phyloP scores from a whole-genome alignment of 352 stramenopile species.

The Pythium insidiosum region DNA sequence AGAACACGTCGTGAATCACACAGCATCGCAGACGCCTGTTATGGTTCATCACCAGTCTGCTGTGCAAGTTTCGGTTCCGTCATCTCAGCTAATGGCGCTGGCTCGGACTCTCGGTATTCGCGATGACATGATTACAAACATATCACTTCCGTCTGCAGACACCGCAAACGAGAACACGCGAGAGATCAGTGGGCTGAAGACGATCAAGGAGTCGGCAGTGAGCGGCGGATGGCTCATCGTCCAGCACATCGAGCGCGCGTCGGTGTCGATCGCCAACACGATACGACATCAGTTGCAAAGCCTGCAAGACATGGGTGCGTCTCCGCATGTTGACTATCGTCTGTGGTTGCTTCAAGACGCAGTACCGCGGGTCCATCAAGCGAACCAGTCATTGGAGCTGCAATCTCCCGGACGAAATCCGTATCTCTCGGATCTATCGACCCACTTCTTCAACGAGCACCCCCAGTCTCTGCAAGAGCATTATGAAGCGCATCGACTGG shows the following conservation, averaged over 20 bases:
- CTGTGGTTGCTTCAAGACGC: slow-evolving; percentile 12
- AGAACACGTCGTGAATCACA: no score
- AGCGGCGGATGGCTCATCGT: slow-evolving; percentile 7
- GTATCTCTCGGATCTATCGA: background rate
- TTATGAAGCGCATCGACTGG: slow-evolving; percentile 1
- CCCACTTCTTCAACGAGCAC: slow-evolving; percentile 4
- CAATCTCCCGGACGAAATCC: background rate
- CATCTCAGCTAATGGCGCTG: background rate
- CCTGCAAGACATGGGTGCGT: slow-evolving; percentile 5
- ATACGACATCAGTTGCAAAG: slow-evolving; percentile 2
- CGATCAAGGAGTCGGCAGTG: slow-evolving; percentile 1
- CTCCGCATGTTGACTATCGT: slow-evolving; percentile 8
- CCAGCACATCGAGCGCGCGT: background rate
- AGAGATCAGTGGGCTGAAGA: no score
- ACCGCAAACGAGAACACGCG: no score
- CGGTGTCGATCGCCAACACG: no score
- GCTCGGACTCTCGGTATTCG: slow-evolving; percentile 1
- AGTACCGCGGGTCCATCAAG: no score
- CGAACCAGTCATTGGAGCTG: background rate
- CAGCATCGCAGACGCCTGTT: background rate
- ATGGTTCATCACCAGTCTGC: background rate
- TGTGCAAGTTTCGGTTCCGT: background rate
- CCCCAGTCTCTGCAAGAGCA: background rate
- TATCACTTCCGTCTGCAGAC: no score
- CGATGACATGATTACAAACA: slow-evolving; percentile 8